Base-by-base conservation (phyloP, 495 filamentous ascomycete genomes). In the Xylona heveae region DNA sequence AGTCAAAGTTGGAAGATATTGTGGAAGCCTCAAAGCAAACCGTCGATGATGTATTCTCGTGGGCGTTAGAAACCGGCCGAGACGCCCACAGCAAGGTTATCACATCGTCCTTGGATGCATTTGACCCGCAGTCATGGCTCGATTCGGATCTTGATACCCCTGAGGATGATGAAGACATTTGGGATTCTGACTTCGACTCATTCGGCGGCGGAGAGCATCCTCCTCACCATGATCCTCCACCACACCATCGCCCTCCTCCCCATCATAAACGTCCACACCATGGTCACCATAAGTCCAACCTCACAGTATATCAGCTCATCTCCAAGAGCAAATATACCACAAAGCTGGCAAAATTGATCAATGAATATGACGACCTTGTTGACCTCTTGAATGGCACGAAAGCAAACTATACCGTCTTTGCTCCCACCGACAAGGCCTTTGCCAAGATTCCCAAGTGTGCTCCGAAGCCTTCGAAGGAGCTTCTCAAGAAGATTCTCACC, bases 261-360 rank as follows among this genome's bases (percentile, higher is more conserved):
- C 22, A 43, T 14, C 42, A 45, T 29, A 33, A 39, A 13, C 37
- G 36, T 15, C 35, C 39, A 19, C 42, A 44, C 15, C 39, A 48
- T 34, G 45, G 42, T 16, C 31, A 32, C 25, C 32, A 41, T 27
- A 46, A 42, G 37, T 51, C 60, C n/a, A 75, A 83, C 45, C 41
- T 53, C 44, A 90, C 79, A 19, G 58, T 90, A 31, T 91, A 79
- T 51, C 56, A 91, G 38, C 51, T 82, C 16, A 79, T 94, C 49
- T 50, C 59, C 8, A 56, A 64, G 29, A 74, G 61, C 54, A 76
- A 77, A 38, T 66, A 82, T 54, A 82, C 77, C 14, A 71, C 64
- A 21, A 78, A 68, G 47, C 68, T 92, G 25, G 70, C 73, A 14
- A 59, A 70, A 38, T 57, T 88, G 20, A 61, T 92, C 49, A 61